Evolutionary conservation across 495 filamentous ascomycete genomes (phyloP), one percentile per base, ranked within the genome.

Genomic region (Aspergillus saccharolyticus): DNA sequence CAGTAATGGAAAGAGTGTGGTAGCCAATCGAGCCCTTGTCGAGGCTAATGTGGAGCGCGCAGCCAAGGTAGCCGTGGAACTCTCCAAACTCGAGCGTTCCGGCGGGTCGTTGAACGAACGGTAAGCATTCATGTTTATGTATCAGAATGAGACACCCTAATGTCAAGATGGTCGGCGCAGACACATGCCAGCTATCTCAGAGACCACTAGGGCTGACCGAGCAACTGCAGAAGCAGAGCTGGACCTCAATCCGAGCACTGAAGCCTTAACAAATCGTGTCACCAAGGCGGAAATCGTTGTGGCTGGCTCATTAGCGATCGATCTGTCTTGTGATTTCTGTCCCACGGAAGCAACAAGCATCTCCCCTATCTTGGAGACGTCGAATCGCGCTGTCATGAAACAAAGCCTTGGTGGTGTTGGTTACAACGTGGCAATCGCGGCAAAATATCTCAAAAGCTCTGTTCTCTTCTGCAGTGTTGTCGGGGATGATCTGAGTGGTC

Each of bases 401-500:
- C 90, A 96, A 65, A 87, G 87, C 7, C 77, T 97, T 21, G 94
- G 94, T 9, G 94, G 94, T n/a, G 94, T 97, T 2, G 94, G 87
- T n/a, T 84, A 89, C 66, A 98, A 98, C 64, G 86, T 97, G 28
- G 90, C 94, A 2, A 79, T 87, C 47, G 91, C 93, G 4, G 81
- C 88, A 6, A 86, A 89, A 64, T 77, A 80, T 25, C 63, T 86
- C 4, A 82, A 82, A 18, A 75, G 76, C 53, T 72, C 77, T 14
- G 74, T 84, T 18, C 78, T 82, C 9, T 84, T 96, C 33, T 91
- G 85, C 73, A 92, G 86, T 63, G 80, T 85, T 46, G 81, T 95
- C 42, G 90, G 82, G 20, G 80, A 89, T 61, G 91, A 96, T 66
- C 66, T 89, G 54, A 84, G 87, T 42, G 94, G 94, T 21, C 78